phyloP scores from a whole-genome alignment of 2,329 filamentous ascomycete genomes.

The Exophiala phaeomuriformis region DNA sequence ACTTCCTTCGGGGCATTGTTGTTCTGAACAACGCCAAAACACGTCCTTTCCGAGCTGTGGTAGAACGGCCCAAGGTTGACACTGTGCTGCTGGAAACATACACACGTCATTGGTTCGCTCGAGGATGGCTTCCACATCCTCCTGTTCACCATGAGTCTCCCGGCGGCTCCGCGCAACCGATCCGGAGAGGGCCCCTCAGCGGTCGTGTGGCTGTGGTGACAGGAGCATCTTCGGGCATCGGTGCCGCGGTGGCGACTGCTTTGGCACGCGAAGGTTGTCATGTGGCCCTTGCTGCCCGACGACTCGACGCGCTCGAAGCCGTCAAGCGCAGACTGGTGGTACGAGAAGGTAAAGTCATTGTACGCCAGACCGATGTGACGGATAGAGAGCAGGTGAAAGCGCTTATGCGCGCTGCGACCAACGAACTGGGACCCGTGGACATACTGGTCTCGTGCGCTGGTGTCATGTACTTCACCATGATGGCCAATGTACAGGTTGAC shows the following conservation, averaged over 20 bases:
- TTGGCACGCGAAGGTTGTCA: constrained; percentile 39
- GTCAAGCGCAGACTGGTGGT: constrained; percentile 55
- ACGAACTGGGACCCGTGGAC: constrained; percentile 63
- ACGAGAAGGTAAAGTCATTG: constrained; percentile 58
- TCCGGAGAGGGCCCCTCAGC: constrained; percentile 47
- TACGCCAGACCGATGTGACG: constrained; percentile 66
- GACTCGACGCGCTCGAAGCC: constrained; percentile 59
- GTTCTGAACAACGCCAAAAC: constrained; percentile 67
- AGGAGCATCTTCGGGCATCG: constrained; percentile 35
- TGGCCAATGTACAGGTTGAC: constrained; percentile 65
- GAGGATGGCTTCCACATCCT: constrained; percentile 64
- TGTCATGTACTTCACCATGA: constrained; percentile 86
- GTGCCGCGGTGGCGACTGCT: constrained; percentile 31
- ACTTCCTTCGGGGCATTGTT: constrained; percentile 63
- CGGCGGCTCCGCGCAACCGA: constrained; percentile 39
- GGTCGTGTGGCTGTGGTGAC: constrained; percentile 35
- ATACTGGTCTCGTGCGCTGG: constrained; percentile 74
- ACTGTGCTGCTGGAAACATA: constrained; percentile 66
- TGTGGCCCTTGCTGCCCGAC: constrained; percentile 48
- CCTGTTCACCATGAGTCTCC: constrained; percentile 48
- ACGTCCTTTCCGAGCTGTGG: constrained; percentile 49
- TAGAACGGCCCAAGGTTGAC: constrained; percentile 64
- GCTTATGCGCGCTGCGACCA: constrained; percentile 53
- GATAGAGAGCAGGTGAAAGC: constrained; percentile 57
- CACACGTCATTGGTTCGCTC: constrained; percentile 69